Evolutionary conservation across 129 eudicot genomes (phyloP).

Genomic region (Helianthus tuberosus): DNA sequence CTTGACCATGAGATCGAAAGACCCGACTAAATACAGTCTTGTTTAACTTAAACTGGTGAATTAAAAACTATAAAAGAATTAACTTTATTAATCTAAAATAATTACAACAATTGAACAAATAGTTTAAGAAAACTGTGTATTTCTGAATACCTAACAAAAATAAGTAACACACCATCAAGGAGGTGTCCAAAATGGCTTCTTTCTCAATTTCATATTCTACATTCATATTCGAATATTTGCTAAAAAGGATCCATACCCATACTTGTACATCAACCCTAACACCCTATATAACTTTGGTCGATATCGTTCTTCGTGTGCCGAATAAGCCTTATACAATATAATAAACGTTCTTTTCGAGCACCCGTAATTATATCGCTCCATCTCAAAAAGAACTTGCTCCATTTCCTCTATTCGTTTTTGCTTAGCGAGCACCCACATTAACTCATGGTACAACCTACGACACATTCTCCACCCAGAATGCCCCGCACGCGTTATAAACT

Average conservation of each 20-base stretch:
- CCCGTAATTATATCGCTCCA: constrained; percentile 53
- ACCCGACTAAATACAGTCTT: too few relatives aligned
- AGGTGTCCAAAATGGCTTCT: constrained; percentile 9
- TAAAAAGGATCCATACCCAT: constrained; percentile 48
- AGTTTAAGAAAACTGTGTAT: not conserved
- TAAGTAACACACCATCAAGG: too few relatives aligned
- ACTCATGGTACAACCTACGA: constrained; percentile 70
- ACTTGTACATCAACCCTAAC: constrained; percentile 65
- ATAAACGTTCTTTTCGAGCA: constrained; percentile 51
- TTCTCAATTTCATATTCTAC: constrained; percentile 13
- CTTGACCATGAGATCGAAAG: too few relatives aligned
- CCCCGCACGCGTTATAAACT: constrained; percentile 65
- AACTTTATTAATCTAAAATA: too few relatives aligned
- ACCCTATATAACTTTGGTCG: constrained; percentile 48
- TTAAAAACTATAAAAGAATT: too few relatives aligned
- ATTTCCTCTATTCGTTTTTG: constrained; percentile 72
- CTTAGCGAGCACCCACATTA: constrained; percentile 63
- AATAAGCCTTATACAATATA: constrained; percentile 63
- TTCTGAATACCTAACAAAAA: not conserved
- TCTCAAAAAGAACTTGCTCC: constrained; percentile 82
- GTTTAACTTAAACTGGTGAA: too few relatives aligned
- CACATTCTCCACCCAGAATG: constrained; percentile 73
- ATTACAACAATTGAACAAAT: constrained; percentile 4
- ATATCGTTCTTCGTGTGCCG: constrained; percentile 42
- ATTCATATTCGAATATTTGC: not conserved